These are phyloP conservation scores for Diaporthe caulivora DNA, from an alignment of 2,329 filamentous ascomycete species.

Conservation along the genomic window DNA sequence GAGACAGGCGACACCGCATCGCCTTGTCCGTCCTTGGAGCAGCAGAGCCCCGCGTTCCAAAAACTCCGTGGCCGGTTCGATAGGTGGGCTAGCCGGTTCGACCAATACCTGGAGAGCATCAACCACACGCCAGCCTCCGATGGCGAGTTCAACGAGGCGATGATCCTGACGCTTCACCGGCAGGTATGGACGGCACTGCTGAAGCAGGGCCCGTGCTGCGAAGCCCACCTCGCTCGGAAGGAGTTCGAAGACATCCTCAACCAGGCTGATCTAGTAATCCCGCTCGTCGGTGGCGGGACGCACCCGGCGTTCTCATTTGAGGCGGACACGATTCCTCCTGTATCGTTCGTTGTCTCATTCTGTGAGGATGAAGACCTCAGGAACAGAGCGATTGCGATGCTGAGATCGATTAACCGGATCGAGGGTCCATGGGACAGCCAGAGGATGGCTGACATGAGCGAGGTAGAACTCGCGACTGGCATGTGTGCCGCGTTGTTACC, in stretches of 20 bases:
- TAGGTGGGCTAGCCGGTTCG: neutral
- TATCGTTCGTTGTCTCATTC: neutral
- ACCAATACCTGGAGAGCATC: constrained; percentile 13
- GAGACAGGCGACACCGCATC: too few species aligned
- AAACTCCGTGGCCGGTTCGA: neutral
- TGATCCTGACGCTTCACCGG: constrained; percentile 5
- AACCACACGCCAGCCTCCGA: constrained; percentile 3
- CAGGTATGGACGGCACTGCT: neutral
- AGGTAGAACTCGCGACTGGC: neutral
- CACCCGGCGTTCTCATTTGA: neutral
- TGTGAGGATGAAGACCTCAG: neutral
- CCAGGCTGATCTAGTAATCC: neutral
- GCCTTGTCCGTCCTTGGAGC: too few species aligned
- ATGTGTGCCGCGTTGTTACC: neutral
- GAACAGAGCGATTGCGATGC: constrained; percentile 6
- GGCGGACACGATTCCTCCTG: constrained; percentile 13
- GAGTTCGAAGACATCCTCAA: constrained; percentile 1
- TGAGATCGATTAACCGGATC: neutral
- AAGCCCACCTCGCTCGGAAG: neutral
- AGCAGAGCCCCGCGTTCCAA: neutral
- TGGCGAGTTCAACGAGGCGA: constrained; percentile 18
- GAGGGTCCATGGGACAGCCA: constrained; percentile 16
- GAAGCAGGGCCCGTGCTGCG: neutral
- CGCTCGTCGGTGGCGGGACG: neutral
- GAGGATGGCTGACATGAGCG: constrained; percentile 11